Conservation (phyloP, 352 stramenopile genomes). For the Paralagenidium karlingii region DNA sequence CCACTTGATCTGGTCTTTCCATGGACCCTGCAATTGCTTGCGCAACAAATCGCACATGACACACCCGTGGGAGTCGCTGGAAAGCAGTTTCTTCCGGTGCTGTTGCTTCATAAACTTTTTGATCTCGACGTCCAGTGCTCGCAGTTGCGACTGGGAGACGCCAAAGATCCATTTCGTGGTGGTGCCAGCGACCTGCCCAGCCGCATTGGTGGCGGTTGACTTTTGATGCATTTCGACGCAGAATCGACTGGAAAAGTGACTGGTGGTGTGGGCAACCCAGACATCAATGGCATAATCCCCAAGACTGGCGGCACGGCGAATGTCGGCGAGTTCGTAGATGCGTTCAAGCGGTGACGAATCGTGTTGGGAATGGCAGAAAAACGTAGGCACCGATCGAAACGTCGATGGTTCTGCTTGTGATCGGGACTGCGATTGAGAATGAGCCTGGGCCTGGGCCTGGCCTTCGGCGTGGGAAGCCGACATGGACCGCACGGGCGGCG, state of each 20-base stretch:
- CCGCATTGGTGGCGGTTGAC: constrained; percentile 2
- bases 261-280: constrained; percentile 28
- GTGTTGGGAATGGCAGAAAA: too few species aligned
- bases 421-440: too few species aligned
- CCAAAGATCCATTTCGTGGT: constrained; percentile 20
- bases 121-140: too few species aligned
- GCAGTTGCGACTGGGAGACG: constrained; percentile 15
- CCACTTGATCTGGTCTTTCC: too few species aligned
- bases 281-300: constrained; percentile 31
- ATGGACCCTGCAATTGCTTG: constrained; percentile 18
- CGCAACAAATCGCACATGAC: constrained; percentile 29
- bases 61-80: constrained; percentile 11
- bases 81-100: constrained; percentile 5
- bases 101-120: constrained; percentile 18
- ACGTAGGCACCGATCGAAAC: too few species aligned
- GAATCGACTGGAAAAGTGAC: constrained; percentile 26
- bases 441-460: too few species aligned
- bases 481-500: too few species aligned
- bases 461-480: too few species aligned
- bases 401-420: too few species aligned
- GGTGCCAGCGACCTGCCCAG: background rate
- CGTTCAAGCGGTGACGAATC: too few species aligned
- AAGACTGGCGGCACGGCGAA: constrained; percentile 39
- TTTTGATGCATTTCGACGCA: constrained; percentile 32
- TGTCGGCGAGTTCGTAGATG: constrained; percentile 28